Evolutionary conservation across 2,329 filamentous ascomycete genomes (phyloP).

Genomic region (Aschersonia sp.): DNA sequence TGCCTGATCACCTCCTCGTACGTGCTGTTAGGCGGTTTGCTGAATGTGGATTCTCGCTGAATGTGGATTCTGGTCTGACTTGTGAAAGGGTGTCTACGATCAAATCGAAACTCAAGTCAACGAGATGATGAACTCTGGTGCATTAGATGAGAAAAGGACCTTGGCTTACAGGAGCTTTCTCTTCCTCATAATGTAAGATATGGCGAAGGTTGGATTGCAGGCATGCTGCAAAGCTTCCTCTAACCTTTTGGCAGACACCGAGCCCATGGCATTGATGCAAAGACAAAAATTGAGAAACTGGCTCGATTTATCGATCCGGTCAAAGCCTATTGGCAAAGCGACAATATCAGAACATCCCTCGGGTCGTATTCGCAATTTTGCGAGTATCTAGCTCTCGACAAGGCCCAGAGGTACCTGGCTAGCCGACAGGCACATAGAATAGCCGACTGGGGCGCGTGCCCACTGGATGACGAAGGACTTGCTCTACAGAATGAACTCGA

Average conservation of each 20-base stretch:
- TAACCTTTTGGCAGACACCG: constrained; percentile 48
- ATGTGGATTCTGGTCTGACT: not conserved
- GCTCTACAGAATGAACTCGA: constrained; percentile 67
- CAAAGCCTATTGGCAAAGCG: constrained; percentile 63
- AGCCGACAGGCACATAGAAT: constrained; percentile 59
- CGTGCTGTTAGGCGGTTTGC: constrained; percentile 9
- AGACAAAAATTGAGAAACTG: constrained; percentile 57
- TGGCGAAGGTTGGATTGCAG: not conserved
- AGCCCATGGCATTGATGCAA: constrained; percentile 56
- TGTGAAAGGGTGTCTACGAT: constrained; percentile 59
- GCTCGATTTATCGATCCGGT: constrained; percentile 71
- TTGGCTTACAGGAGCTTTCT: constrained; percentile 82
- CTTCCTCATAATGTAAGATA: constrained; percentile 69
- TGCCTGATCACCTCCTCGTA: constrained; percentile 77
- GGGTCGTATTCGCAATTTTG: constrained; percentile 69
- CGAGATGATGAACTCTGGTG: constrained; percentile 59
- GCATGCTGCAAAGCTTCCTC: not conserved
- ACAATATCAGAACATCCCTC: constrained; percentile 53
- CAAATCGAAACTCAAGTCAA: constrained; percentile 72
- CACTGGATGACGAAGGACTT: constrained; percentile 66
- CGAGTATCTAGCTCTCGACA: constrained; percentile 61
- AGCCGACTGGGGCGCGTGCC: constrained; percentile 67
- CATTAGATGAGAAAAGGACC: constrained; percentile 66
- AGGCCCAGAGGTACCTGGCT: constrained; percentile 66
- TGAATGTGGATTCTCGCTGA: not conserved